These are phyloP conservation scores for Gossypium mustelinum DNA, from an alignment of 345 rosid genomes.

Conservation along the genomic window DNA sequence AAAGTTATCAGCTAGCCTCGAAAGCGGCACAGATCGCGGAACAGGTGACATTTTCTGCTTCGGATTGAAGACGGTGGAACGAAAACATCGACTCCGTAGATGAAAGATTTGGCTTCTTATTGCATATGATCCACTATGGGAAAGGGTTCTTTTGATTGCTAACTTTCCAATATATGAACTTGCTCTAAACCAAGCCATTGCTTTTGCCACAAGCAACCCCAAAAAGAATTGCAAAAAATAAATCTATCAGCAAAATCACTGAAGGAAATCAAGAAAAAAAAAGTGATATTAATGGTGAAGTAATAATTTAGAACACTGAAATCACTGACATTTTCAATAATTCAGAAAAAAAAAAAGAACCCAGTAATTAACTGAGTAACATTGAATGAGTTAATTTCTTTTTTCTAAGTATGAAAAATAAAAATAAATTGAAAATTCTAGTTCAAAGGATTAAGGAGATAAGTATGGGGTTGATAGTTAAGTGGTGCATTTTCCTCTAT, in stretches of 20 bases:
- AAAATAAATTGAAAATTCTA: too few species aligned
- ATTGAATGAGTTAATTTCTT: not conserved
- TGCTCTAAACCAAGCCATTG: slow-evolving; percentile 67
- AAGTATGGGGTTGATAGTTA: not conserved
- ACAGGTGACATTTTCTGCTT: slow-evolving; percentile 52
- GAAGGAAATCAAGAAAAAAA: not conserved
- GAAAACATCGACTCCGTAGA: slow-evolving; percentile 38
- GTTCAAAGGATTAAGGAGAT: slow-evolving; percentile 12
- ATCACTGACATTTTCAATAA: too few species aligned
- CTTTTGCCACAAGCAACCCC: not conserved
- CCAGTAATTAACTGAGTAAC: not conserved
- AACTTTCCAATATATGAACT: slow-evolving; percentile 49
- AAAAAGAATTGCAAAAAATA: not conserved
- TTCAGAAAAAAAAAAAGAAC: not conserved
- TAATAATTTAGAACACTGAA: too few species aligned
- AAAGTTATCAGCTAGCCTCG: slow-evolving; percentile 49
- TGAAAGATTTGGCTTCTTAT: slow-evolving; percentile 28
- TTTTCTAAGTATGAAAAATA: too few species aligned
- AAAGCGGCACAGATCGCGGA: slow-evolving; percentile 48
- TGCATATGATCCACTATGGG: slow-evolving; percentile 40
- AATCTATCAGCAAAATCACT: not conserved
- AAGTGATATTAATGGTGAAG: not conserved
- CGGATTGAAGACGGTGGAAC: slow-evolving; percentile 38
- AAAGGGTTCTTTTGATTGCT: slow-evolving; percentile 50
- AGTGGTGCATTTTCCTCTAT: slow-evolving; percentile 6